Evolutionary conservation across 169 alveolate species (phyloP).

Genomic region (Hepatocystis sp.): DNA sequence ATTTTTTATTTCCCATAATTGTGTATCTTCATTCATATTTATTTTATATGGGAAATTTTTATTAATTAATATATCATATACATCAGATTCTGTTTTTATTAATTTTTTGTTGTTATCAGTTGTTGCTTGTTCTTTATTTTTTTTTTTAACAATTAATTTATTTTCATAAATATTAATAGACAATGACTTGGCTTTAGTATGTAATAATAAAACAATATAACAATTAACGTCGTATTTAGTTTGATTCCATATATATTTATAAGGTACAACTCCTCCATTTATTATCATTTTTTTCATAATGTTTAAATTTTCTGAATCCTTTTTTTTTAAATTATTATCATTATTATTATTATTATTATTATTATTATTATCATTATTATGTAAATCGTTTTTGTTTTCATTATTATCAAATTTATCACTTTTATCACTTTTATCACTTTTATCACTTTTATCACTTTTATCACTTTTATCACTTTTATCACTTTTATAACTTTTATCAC

Average conservation of each 20-base stretch:
- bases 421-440: too few species aligned
- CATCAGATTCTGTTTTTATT: not conserved
- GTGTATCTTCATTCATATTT: conserved; percentile 61
- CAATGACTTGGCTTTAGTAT: conserved; percentile 64
- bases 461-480: too few species aligned
- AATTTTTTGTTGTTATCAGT: not conserved
- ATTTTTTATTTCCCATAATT: conserved; percentile 74
- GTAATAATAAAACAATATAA: conserved; percentile 30
- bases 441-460: too few species aligned
- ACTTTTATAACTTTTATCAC: too few species aligned
- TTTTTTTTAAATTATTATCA: too few species aligned
- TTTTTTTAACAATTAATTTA: conserved; percentile 43
- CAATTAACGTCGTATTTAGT: conserved; percentile 34
- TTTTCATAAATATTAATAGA: conserved; percentile 45
- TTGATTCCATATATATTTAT: conserved; percentile 60
- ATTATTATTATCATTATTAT: too few species aligned
- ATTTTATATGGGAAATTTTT: conserved; percentile 45
- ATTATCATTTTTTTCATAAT: conserved; percentile 15
- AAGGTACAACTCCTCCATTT: conserved; percentile 70
- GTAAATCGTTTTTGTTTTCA: too few species aligned
- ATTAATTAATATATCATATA: conserved; percentile 20
- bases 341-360: too few species aligned
- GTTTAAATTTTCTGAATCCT: not conserved
- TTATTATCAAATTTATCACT: too few species aligned
- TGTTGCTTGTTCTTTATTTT: too few species aligned